phyloP scores from a whole-genome alignment of 108 stramenopile species.

The Skeletonema marinoi region DNA sequence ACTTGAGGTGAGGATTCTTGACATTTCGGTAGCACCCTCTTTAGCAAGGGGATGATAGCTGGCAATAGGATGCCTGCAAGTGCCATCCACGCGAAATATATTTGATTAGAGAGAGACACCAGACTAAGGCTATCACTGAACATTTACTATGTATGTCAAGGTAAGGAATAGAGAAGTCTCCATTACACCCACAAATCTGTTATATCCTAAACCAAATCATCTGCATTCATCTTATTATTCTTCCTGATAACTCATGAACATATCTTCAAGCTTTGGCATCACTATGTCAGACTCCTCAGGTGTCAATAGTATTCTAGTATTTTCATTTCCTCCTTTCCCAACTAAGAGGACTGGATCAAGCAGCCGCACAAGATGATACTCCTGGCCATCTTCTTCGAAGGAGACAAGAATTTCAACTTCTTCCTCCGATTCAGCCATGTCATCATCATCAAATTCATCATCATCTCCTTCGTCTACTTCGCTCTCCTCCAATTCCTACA shows the following conservation, averaged over 20 bases:
- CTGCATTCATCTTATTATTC: slow-evolving; percentile 23
- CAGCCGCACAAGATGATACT: slow-evolving; percentile 80
- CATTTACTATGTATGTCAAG: not conserved
- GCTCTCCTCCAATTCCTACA: slow-evolving; percentile 45
- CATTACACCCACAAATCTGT: not conserved
- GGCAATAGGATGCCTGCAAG: too few relatives aligned
- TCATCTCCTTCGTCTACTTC: slow-evolving; percentile 58
- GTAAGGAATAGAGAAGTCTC: not conserved
- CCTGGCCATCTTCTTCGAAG: slow-evolving; percentile 78
- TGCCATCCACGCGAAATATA: not conserved
- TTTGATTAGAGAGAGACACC: not conserved
- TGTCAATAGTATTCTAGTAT: slow-evolving; percentile 70
- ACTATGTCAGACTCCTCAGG: slow-evolving; percentile 80
- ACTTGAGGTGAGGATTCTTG: too few relatives aligned
- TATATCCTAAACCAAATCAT: not conserved
- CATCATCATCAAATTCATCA: slow-evolving; percentile 59
- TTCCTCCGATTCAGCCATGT: slow-evolving; percentile 67
- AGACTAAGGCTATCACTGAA: not conserved
- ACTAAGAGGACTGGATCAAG: slow-evolving; percentile 89
- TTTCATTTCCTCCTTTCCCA: slow-evolving; percentile 70
- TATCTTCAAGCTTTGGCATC: slow-evolving; percentile 80
- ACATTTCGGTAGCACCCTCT: too few relatives aligned
- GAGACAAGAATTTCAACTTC: slow-evolving; percentile 84
- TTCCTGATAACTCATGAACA: slow-evolving; percentile 75
- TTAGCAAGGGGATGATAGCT: too few relatives aligned